phyloP scores from a whole-genome alignment of 768 basidiomycete species.

The Lentinula guzmanii region DNA sequence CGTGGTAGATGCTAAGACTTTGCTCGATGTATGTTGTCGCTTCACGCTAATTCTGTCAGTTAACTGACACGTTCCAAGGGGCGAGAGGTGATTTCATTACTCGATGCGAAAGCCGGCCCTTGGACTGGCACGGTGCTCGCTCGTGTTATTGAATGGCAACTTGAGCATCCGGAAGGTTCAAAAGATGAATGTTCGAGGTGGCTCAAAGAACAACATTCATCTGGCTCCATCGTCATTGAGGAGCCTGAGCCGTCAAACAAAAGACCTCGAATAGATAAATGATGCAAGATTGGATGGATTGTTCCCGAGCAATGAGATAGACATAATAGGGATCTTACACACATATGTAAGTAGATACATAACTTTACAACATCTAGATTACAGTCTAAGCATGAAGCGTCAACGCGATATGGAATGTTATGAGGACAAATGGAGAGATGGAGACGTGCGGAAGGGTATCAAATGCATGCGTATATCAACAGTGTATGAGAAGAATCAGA shows the following conservation, averaged over 20 bases:
- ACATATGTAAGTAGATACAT: background rate
- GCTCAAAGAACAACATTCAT: slow-evolving; percentile 50
- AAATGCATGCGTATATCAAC: background rate
- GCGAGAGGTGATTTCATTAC: slow-evolving; percentile 47
- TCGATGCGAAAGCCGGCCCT: slow-evolving; percentile 59
- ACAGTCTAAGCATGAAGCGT: background rate
- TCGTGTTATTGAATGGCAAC: slow-evolving; percentile 80
- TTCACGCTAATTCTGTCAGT: background rate
- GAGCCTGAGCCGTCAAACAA: slow-evolving; percentile 30
- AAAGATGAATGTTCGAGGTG: slow-evolving; percentile 66
- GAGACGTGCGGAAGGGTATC: background rate
- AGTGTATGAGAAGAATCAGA: background rate
- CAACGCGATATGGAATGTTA: background rate
- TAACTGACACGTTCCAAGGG: slow-evolving; percentile 46
- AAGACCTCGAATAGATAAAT: slow-evolving; percentile 28
- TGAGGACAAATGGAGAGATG: background rate
- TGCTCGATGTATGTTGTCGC: slow-evolving; percentile 64
- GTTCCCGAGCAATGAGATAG: background rate
- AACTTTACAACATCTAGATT: background rate
- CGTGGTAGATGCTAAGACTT: slow-evolving; percentile 61
- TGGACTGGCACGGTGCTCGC: slow-evolving; percentile 62
- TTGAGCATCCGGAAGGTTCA: slow-evolving; percentile 63
- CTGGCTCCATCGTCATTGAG: slow-evolving; percentile 34
- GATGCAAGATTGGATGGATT: background rate
- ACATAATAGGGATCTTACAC: background rate